These are phyloP conservation scores for Przewalskia tangutica DNA, from an alignment of 257 asterid species.

Conservation along the genomic window DNA sequence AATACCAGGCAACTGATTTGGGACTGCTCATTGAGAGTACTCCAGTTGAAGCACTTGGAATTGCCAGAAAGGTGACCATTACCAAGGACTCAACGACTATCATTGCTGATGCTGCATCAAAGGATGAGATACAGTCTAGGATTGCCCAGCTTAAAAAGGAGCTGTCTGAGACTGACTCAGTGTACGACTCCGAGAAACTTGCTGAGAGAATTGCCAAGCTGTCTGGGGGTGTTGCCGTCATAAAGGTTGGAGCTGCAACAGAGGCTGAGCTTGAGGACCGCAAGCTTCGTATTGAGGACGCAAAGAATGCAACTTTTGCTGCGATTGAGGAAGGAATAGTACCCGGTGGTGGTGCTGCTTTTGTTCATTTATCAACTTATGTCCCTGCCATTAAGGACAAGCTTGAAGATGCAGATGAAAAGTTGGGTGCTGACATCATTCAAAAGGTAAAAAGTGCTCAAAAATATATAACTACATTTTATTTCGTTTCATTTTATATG, in stretches of 20 bases:
- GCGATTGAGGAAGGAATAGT: slow-evolving; percentile 99
- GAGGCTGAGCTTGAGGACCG: slow-evolving; percentile 96
- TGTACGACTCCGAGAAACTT: slow-evolving; percentile 77
- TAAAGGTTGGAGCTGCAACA: slow-evolving; percentile 98
- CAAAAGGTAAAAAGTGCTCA: slow-evolving; percentile 48
- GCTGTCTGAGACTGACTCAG: slow-evolving; percentile 63
- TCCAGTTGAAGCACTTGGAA: slow-evolving; percentile 67
- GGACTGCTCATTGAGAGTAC: slow-evolving; percentile 79
- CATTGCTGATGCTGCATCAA: slow-evolving; percentile 94
- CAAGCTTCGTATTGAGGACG: slow-evolving; percentile 90
- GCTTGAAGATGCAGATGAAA: slow-evolving; percentile 74
- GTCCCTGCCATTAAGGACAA: slow-evolving; percentile 84
- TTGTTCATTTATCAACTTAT: slow-evolving; percentile 62
- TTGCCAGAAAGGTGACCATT: slow-evolving; percentile 79
- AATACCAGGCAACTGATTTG: slow-evolving; percentile 82
- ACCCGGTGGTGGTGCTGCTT: slow-evolving; percentile 98
- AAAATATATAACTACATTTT: neutral
- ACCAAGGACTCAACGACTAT: slow-evolving; percentile 72
- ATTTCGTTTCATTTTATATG: neutral
- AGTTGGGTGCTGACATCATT: slow-evolving; percentile 88
- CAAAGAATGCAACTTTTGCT: slow-evolving; percentile 96
- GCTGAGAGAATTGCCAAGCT: slow-evolving; percentile 94
- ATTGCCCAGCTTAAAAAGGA: slow-evolving; percentile 84
- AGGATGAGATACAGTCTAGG: slow-evolving; percentile 89
- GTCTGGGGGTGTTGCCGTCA: slow-evolving; percentile 97